Evolutionary conservation across 306 rosid species (phyloP), one percentile per base, ranked within the genome.

Genomic region (Begonia peltatifolia): DNA sequence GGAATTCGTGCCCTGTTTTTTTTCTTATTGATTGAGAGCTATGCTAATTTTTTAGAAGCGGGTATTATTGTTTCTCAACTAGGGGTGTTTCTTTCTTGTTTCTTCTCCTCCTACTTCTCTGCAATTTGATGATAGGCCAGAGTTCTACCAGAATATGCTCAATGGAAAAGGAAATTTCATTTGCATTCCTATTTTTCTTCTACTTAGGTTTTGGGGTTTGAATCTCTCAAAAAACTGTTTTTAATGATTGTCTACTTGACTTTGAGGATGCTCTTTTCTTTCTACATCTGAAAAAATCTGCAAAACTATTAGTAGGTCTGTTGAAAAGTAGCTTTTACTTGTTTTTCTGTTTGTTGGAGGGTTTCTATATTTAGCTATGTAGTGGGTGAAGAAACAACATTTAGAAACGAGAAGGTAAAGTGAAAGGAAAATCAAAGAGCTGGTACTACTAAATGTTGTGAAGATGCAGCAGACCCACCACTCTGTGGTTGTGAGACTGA

Each of bases 401-500:
- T 56, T 50, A 60, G 62, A 77, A 49, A 59, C 51, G 49, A 53
- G 66, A 46, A 71, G 60, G 42, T 43, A 53, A 53, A 54, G 46
- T 57, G 56, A 52, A 57, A 56, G 63, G 56, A 52, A 47, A 64
- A 56, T 50, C 49, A 63, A 43, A 59, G 62, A 57, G 64, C 47
- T 50, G 3, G 50, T 59, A 58, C 51, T 69, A 56, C 60, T 59
- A 42, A 59, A 69, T 60, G 57, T 77, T 64, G 41, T 73, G 69
- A 85, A 83, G 85, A 74, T 69, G 72, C 65, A 52, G 71, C 79
- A 63, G 62, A 57, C 56, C 46, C 68, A 79, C 62, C 74, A 76
- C 64, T 65, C 92, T 43, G 69, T 75, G 84, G 79, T 74, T 56
- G 74, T 71, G 70, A 80, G 65, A 75, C 52, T 74, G 61, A 80